phyloP scores from a whole-genome alignment of 306 rosid species.

The Dalbergia oliveri region DNA sequence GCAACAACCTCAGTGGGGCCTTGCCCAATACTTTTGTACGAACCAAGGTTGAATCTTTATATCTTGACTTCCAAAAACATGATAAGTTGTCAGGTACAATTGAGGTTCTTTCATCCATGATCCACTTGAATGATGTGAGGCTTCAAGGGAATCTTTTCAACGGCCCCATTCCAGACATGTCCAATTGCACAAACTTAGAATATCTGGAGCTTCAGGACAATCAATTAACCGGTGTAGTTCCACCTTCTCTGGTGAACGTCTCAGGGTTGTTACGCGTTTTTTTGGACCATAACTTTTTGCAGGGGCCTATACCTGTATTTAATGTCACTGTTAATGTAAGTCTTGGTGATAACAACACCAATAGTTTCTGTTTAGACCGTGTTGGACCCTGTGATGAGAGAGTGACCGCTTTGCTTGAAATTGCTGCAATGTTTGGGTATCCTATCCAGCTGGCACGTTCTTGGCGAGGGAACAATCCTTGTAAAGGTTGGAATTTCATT shows the following conservation, averaged over 20 bases:
- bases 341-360: neutral
- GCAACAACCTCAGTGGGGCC: constrained; percentile 55
- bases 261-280: neutral
- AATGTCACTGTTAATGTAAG: constrained; percentile 31
- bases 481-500: constrained; percentile 54
- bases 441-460: constrained; percentile 50
- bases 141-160: constrained; percentile 65
- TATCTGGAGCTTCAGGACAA: constrained; percentile 71
- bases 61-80: constrained; percentile 61
- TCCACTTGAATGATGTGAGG: constrained; percentile 61
- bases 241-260: constrained; percentile 50
- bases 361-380: too few species aligned
- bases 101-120: constrained; percentile 59
- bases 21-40: neutral
- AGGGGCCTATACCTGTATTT: constrained; percentile 45
- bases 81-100: constrained; percentile 59
- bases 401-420: constrained; percentile 53
- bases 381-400: constrained; percentile 53
- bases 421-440: constrained; percentile 55
- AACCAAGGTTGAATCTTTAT: constrained; percentile 44
- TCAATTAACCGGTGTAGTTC: constrained; percentile 62
- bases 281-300: constrained; percentile 54
- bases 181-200: constrained; percentile 45
- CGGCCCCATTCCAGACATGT: constrained; percentile 63
- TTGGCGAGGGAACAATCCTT: constrained; percentile 62